Percentiles rank a stretch among this genome's conserved stretches.
phyloP scores from a whole-genome alignment of 1,284 basidiomycete genomes.

The Inonotus obliquus region DNA sequence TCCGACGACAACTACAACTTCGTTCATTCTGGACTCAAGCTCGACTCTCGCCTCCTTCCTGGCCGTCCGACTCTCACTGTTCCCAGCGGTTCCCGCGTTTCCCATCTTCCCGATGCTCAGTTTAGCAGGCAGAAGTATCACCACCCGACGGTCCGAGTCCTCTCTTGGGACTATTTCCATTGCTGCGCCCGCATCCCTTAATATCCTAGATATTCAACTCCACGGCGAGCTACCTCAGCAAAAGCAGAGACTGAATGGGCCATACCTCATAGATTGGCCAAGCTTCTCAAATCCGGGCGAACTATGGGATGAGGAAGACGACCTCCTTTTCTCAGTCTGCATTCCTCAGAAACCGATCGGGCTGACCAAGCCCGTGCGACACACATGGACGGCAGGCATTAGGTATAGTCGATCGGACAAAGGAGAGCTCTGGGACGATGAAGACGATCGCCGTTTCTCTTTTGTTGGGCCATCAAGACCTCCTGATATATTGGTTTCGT shows the following conservation, averaged over 20 bases:
- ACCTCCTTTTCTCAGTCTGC: constrained; percentile 7
- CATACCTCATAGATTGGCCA: background rate
- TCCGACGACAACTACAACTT: constrained; percentile 4
- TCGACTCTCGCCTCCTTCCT: constrained; percentile 16
- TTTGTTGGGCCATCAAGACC: background rate
- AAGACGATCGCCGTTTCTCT: constrained; percentile 16
- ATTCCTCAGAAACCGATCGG: background rate
- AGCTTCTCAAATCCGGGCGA: constrained; percentile 9
- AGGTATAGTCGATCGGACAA: background rate
- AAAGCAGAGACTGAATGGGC: background rate
- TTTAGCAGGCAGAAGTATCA: background rate
- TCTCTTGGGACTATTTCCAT: constrained; percentile 9
- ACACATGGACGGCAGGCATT: constrained; percentile 19
- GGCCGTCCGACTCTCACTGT: constrained; percentile 10
- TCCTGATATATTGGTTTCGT: background rate
- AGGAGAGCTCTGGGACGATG: constrained; percentile 19
- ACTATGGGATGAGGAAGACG: constrained; percentile 20
- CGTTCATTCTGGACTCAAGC: constrained; percentile 10
- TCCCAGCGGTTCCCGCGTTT: constrained; percentile 13
- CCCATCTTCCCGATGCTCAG: background rate
- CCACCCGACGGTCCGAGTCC: background rate
- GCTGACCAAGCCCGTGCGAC: background rate
- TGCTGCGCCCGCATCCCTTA: constrained; percentile 12
- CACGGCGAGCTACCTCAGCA: background rate
- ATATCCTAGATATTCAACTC: constrained; percentile 7